Conservation (phyloP, 306 rosid genomes). For the Rosa rugosa region DNA sequence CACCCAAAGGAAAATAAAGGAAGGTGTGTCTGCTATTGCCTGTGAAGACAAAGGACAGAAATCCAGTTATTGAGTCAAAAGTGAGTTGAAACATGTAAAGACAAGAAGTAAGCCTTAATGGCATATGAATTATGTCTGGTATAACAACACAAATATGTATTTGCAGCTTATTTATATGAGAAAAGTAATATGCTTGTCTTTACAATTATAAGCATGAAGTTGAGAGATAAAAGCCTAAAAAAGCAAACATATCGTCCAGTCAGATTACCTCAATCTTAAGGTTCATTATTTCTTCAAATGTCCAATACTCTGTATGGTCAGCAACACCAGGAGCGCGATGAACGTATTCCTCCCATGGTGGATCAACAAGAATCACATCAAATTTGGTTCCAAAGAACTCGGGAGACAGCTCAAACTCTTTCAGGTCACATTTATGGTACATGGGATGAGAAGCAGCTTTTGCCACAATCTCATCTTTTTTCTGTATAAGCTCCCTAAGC, state of each 20-base stretch:
- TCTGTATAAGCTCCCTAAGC: conserved; percentile 98
- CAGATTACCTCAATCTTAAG: conserved; percentile 89
- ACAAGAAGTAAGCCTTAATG: conserved; percentile 10
- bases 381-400: conserved; percentile 97
- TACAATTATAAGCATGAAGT: neutral
- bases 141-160: conserved; percentile 10
- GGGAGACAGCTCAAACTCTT: conserved; percentile 88
- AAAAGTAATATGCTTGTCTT: conserved; percentile 12
- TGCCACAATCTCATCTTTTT: conserved; percentile 91
- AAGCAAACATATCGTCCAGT: neutral
- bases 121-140: conserved; percentile 12
- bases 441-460: conserved; percentile 82
- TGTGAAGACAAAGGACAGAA: conserved; percentile 30
- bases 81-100: conserved; percentile 14
- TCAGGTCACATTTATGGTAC: conserved; percentile 79
- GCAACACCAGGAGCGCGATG: conserved; percentile 99
- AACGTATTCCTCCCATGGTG: conserved; percentile 99
- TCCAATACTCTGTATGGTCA: conserved; percentile 96
- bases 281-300: conserved; percentile 97
- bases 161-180: conserved; percentile 7
- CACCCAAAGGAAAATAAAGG: conserved; percentile 99
- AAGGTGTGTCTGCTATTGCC: conserved; percentile 99
- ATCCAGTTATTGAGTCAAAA: conserved; percentile 32
- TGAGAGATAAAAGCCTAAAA: neutral
- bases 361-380: conserved; percentile 97